Conservation (phyloP, 345 rosid species). For the Lenwebbia sp. region DNA sequence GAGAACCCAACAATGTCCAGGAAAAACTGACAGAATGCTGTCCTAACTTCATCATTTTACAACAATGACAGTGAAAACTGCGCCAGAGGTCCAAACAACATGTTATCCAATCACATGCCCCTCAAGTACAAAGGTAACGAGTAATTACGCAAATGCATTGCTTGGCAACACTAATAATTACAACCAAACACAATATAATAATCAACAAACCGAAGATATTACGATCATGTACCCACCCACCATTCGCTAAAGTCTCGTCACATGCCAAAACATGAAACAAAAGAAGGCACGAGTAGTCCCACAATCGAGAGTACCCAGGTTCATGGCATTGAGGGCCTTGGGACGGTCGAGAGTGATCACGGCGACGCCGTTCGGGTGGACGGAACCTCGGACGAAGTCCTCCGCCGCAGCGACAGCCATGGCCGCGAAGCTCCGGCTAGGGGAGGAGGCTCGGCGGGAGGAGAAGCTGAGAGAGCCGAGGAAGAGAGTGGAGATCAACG, state of each 20-base stretch:
- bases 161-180: neutral
- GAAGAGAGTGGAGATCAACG: conserved; percentile 1
- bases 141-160: neutral
- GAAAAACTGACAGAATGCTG: neutral
- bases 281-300: neutral
- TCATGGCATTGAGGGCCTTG: conserved; percentile 97
- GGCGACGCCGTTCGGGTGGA: conserved; percentile 83
- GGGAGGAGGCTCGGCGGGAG: neutral
- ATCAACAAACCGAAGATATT: neutral
- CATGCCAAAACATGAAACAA: neutral
- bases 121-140: neutral
- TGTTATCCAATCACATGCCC: neutral
- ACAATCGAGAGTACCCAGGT: conserved; percentile 27
- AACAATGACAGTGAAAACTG: neutral
- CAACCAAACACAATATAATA: neutral
- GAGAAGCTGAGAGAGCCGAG: neutral
- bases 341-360: conserved; percentile 90
- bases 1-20: neutral
- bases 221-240: neutral
- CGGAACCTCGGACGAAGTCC: conserved; percentile 59
- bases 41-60: neutral
- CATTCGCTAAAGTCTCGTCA: neutral
- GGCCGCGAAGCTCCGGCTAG: conserved; percentile 6
- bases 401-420: conserved; percentile 39
- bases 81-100: neutral